Conservation (phyloP, 768 basidiomycete species). For the Lentinula sp. region DNA sequence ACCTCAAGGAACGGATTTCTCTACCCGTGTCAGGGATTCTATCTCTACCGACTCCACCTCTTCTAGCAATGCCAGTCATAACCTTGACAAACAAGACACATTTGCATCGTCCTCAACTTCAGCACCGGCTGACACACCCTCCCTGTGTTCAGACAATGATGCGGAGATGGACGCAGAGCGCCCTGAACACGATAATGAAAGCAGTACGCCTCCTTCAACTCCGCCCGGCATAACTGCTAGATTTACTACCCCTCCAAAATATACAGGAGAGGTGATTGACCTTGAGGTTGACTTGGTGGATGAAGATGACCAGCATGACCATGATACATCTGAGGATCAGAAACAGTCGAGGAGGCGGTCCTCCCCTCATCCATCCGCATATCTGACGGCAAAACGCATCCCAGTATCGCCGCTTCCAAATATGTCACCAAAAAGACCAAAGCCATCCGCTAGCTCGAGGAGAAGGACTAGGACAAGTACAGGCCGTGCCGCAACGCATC, state of each 20-base stretch:
- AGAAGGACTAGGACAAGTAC: conserved; percentile 13
- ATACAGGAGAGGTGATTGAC: not conserved
- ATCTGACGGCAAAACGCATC: conserved; percentile 8
- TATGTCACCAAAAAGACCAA: conserved; percentile 48
- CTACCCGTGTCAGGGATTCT: conserved; percentile 14
- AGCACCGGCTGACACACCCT: conserved; percentile 48
- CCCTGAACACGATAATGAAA: conserved; percentile 11
- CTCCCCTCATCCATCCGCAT: not conserved
- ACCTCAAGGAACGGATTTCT: not conserved
- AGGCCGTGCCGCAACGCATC: conserved; percentile 15
- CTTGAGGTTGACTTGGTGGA: conserved; percentile 33
- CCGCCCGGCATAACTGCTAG: conserved; percentile 9
- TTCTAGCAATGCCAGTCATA: conserved; percentile 15
- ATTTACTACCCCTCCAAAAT: not conserved
- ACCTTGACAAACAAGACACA: not conserved
- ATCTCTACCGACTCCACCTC: conserved; percentile 14
- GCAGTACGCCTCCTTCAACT: conserved; percentile 8
- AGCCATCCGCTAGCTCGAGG: conserved; percentile 40
- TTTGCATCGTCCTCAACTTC: conserved; percentile 21
- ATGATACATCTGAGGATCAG: not conserved
- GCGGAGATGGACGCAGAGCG: conserved; percentile 40
- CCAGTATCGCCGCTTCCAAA: conserved; percentile 62
- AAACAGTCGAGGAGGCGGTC: conserved; percentile 1
- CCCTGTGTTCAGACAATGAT: conserved; percentile 71
- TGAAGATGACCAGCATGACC: conserved; percentile 9